phyloP scores from a whole-genome alignment of 2,329 filamentous ascomycete genomes.

The Colletotrichum nymphaeae region DNA sequence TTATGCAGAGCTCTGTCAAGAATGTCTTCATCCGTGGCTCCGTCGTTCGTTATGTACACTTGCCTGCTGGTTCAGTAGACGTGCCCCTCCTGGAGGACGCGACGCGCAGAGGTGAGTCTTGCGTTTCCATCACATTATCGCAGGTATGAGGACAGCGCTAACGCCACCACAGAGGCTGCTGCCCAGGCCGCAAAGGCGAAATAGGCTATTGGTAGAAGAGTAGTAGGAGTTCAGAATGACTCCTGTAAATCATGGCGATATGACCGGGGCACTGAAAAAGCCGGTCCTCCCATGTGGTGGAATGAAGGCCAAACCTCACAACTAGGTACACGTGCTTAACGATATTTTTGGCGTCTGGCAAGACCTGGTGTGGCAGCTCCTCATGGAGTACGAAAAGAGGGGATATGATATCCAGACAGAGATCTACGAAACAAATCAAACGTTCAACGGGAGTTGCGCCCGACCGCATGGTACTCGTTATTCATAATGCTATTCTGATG shows the following conservation, averaged over 20 bases:
- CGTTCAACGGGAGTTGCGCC: not conserved
- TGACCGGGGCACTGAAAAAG: conserved; percentile 27
- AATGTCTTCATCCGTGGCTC: conserved; percentile 96
- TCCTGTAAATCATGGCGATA: not conserved
- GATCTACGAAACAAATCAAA: conserved; percentile 1
- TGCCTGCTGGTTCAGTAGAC: conserved; percentile 85
- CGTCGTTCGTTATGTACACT: conserved; percentile 91
- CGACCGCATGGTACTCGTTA: conserved; percentile 2
- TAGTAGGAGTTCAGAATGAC: not conserved
- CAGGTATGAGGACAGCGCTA: conserved; percentile 5
- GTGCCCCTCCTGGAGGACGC: conserved; percentile 90
- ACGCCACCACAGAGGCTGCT: conserved; percentile 60
- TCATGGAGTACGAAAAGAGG: not conserved
- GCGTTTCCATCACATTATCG: not conserved
- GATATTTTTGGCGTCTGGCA: conserved; percentile 1
- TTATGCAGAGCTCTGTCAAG: conserved; percentile 77
- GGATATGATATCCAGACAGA: conserved; percentile 11
- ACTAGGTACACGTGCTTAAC: not conserved
- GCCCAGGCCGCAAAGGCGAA: conserved; percentile 69
- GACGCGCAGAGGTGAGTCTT: conserved; percentile 78
- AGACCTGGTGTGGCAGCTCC: not conserved
- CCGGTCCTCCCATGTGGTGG: conserved; percentile 1
- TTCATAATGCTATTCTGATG: not conserved
- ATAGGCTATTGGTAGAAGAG: conserved; percentile 39
- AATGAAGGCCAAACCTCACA: not conserved